phyloP scores from a whole-genome alignment of 2,329 filamentous ascomycete genomes.

The Pseudogymnoascus sp. region DNA sequence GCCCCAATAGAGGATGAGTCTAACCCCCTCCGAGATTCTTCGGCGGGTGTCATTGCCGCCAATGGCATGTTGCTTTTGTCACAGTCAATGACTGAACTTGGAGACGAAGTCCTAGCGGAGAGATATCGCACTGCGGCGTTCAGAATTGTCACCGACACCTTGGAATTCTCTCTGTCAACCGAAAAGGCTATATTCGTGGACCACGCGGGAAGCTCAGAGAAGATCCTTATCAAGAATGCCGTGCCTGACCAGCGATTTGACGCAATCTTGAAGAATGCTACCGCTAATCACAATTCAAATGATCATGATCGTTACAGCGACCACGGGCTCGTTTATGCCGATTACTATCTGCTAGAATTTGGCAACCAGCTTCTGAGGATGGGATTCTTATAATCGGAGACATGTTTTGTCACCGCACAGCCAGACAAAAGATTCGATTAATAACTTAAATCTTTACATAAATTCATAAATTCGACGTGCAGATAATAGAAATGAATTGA shows the following conservation, averaged over 20 bases:
- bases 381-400: slow-evolving; percentile 20
- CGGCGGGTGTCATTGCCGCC: slow-evolving; percentile 34
- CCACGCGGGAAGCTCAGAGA: background rate
- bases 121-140: slow-evolving; percentile 19
- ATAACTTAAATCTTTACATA: background rate
- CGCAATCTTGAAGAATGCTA: slow-evolving; percentile 29
- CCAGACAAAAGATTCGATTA: background rate
- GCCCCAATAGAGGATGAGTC: slow-evolving; percentile 33
- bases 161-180: slow-evolving; percentile 17
- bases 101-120: background rate
- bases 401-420: background rate
- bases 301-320: slow-evolving; percentile 27
- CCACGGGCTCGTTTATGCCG: slow-evolving; percentile 42
- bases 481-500: background rate
- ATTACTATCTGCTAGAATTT: slow-evolving; percentile 43
- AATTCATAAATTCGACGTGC: background rate
- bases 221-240: slow-evolving; percentile 12
- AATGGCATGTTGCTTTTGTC: slow-evolving; percentile 36
- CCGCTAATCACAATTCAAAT: slow-evolving; percentile 31
- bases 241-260: slow-evolving; percentile 23
- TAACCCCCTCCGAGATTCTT: slow-evolving; percentile 28
- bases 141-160: slow-evolving; percentile 18
- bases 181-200: slow-evolving; percentile 12
- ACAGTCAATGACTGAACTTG: slow-evolving; percentile 25
- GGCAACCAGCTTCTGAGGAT: slow-evolving; percentile 40